These are phyloP conservation scores for Dichotomopilus funicola DNA, from an alignment of 2,329 filamentous ascomycete genomes.

Conservation along the genomic window DNA sequence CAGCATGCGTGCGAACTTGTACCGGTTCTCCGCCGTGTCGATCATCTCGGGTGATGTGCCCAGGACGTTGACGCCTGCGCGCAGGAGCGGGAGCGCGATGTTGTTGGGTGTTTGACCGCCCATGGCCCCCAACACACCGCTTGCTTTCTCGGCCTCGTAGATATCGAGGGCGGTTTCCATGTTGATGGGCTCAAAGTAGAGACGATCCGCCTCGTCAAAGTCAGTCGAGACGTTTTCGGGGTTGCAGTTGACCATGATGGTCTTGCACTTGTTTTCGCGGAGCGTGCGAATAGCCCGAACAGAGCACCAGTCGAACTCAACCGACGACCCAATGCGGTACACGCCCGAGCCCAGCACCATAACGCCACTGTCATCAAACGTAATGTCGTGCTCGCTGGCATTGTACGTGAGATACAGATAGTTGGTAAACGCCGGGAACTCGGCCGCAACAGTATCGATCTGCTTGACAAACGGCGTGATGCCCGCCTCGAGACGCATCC, in stretches of 20 bases:
- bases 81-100: slow-evolving; percentile 83
- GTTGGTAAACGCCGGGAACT: slow-evolving; percentile 91
- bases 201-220: slow-evolving; percentile 86
- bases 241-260: slow-evolving; percentile 93
- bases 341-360: slow-evolving; percentile 97
- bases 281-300: slow-evolving; percentile 90
- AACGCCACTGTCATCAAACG: slow-evolving; percentile 81
- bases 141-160: slow-evolving; percentile 77
- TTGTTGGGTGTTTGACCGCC: slow-evolving; percentile 98
- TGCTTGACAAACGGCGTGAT: slow-evolving; percentile 92
- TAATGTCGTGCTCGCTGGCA: slow-evolving; percentile 74
- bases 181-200: slow-evolving; percentile 96
- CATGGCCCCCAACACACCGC: slow-evolving; percentile 88
- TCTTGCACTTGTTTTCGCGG: slow-evolving; percentile 78
- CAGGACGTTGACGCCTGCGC: slow-evolving; percentile 83
- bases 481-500: slow-evolving; percentile 74
- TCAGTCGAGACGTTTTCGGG: slow-evolving; percentile 87
- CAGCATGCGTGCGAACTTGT: slow-evolving; percentile 98
- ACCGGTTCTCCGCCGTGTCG: slow-evolving; percentile 92
- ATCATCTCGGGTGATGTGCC: slow-evolving; percentile 99
- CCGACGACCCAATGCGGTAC: slow-evolving; percentile 93
- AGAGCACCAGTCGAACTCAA: slow-evolving; percentile 99
- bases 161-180: slow-evolving; percentile 88
- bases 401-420: slow-evolving; percentile 98
- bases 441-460: slow-evolving; percentile 95